Evolutionary conservation across 2,329 filamentous ascomycete species (phyloP), one percentile per base, ranked within the genome.

Genomic region (Didymella segeticola): DNA sequence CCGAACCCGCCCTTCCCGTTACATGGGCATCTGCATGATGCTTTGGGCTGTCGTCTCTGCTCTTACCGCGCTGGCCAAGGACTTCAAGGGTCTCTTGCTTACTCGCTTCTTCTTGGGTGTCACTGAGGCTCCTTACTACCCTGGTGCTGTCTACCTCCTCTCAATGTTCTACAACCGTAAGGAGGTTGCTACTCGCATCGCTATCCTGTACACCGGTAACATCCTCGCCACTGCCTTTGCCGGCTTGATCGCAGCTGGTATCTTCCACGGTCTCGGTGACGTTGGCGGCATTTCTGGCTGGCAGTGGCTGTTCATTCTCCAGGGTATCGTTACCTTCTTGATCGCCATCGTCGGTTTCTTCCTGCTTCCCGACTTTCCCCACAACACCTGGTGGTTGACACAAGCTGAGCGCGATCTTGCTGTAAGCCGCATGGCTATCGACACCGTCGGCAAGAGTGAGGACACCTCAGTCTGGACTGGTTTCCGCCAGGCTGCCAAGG

Each of bases 201-300:
- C 86, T 2, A 76, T 87, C 17, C 79, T 90, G 6, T 89, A 89
- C 69, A 85, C 86, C 0, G 89, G 88, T 0, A 85, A 86, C 0
- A 77, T 91, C 23, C 82, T 91, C 17, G 88, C 86, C 1, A 87
- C 88, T 4, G 88, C 89, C 1, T 91, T 91, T 64, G 89, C 87
- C 0, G 88, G 87, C 27, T 62, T 81, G n/a, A 78, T 81, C 23
- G 78, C 79, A 11, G 79, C 78, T n/a, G 80, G 88, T 6, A 89
- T 92, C 48, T 86, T 83, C 0, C 76, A 78, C n/a, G 84, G 87
- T 43, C 82, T 92, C 78, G 80, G 88, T 54, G 80, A 83, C 2
- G 73, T 74, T 0, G 74, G 73, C 7, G 87, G 86, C 0, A 74
- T 87, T 2, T 74, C 78, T 2, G 85, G 86, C 4, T 91, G 82